Conservation (phyloP, 371 early-diverging fungal genomes). For the Entomophthora muscae region DNA sequence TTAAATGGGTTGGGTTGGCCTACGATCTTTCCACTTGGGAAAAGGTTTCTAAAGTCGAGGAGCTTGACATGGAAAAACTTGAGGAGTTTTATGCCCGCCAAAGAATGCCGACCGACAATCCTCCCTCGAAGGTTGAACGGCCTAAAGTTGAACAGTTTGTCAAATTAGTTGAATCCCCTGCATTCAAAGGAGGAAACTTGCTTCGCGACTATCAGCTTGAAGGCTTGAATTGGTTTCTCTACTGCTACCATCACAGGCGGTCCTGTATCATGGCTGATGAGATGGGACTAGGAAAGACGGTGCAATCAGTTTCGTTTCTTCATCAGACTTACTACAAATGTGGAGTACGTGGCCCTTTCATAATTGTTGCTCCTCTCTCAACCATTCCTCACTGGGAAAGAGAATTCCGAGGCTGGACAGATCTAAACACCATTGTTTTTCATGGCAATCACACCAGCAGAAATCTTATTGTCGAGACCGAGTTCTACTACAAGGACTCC, state of each 20-base stretch:
- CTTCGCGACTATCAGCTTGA: slow-evolving; percentile 62
- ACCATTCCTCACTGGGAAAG: slow-evolving; percentile 91
- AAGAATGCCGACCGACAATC: slow-evolving; percentile 13
- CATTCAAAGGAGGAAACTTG: slow-evolving; percentile 41
- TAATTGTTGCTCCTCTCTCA: slow-evolving; percentile 91
- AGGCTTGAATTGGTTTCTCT: slow-evolving; percentile 64
- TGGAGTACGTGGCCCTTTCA: slow-evolving; percentile 27
- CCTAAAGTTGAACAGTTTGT: slow-evolving; percentile 32
- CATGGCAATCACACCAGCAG: slow-evolving; percentile 63
- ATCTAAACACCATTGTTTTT: slow-evolving; percentile 37
- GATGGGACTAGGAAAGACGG: slow-evolving; percentile 95
- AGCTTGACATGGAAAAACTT: slow-evolving; percentile 24
- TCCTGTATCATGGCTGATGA: slow-evolving; percentile 98
- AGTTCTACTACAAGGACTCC: slow-evolving; percentile 13
- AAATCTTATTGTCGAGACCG: slow-evolving; percentile 33
- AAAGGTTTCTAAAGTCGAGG: slow-evolving; percentile 35
- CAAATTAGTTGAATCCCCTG: slow-evolving; percentile 40
- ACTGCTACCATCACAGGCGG: slow-evolving; percentile 78
- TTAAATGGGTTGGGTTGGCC: slow-evolving; percentile 75
- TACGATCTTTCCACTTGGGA: slow-evolving; percentile 88
- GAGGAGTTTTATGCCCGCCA: slow-evolving; percentile 23
- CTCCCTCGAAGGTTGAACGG: slow-evolving; percentile 15
- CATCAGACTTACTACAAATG: slow-evolving; percentile 41
- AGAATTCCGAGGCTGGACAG: slow-evolving; percentile 76
- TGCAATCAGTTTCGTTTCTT: slow-evolving; percentile 84